phyloP scores from a whole-genome alignment of 1,284 basidiomycete species.

The Coniferiporia sulphurascens region DNA sequence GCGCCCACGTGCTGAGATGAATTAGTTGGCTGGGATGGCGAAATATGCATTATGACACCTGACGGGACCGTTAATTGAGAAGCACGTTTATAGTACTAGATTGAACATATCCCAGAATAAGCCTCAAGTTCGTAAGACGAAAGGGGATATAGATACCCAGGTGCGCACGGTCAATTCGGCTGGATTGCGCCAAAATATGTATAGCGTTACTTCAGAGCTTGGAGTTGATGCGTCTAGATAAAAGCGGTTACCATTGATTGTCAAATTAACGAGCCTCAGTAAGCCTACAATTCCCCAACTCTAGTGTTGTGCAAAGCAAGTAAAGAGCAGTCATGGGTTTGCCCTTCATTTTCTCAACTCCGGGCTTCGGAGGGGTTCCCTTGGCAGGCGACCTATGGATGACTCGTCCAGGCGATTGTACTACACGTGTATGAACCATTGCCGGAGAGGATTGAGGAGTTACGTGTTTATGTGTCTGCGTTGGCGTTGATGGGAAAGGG shows the following conservation, averaged over 20 bases:
- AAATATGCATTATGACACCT: conserved; percentile 5
- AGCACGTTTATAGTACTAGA: conserved; percentile 18
- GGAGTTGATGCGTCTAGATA: conserved; percentile 43
- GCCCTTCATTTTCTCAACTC: conserved; percentile 7
- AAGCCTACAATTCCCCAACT: conserved; percentile 56
- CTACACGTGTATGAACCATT: conserved; percentile 5
- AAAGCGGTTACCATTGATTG: conserved; percentile 14
- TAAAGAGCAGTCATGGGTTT: conserved; percentile 31
- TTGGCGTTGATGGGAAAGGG: conserved; percentile 29
- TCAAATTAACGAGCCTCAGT: background rate
- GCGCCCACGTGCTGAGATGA: background rate
- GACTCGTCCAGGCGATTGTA: conserved; percentile 22
- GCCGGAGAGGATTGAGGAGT: conserved; percentile 16
- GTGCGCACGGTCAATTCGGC: conserved; percentile 17
- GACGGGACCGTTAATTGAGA: conserved; percentile 6
- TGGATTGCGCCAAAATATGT: conserved; percentile 32
- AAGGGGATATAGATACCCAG: conserved; percentile 18
- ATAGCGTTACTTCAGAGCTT: conserved; percentile 41
- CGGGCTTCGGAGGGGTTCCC: conserved; percentile 12
- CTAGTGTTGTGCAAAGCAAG: conserved; percentile 48
- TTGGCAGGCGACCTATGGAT: conserved; percentile 11
- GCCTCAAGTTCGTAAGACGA: conserved; percentile 24
- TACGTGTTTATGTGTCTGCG: conserved; percentile 23
- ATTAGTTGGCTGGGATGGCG: conserved; percentile 8
- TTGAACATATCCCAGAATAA: background rate